These are phyloP conservation scores for Diplogelasinospora grovesii DNA, from an alignment of 495 filamentous ascomycete species.

Conservation along the genomic window DNA sequence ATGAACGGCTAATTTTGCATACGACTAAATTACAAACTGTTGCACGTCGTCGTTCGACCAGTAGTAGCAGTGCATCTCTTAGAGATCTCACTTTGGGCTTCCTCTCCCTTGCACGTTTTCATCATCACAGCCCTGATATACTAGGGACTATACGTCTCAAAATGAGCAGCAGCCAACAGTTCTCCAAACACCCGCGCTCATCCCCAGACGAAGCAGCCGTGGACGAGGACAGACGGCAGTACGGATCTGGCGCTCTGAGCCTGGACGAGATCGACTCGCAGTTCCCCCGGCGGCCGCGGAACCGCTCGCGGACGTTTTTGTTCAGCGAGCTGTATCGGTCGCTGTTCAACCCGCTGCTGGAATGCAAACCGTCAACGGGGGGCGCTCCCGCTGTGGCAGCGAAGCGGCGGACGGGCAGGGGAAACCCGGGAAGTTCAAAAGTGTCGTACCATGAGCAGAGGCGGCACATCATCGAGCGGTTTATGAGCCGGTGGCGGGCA, in stretches of 20 bases:
- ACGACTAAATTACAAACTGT: too few species aligned
- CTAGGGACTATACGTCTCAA: too few species aligned
- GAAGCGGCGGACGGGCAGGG: conserved; percentile 24
- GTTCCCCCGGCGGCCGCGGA: conserved; percentile 79
- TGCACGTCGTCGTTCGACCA: too few species aligned
- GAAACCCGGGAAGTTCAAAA: conserved; percentile 50
- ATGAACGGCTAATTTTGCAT: too few species aligned
- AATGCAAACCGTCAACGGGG: conserved; percentile 70
- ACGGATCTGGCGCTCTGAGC: not conserved
- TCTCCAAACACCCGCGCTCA: too few species aligned
- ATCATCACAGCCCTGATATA: too few species aligned
- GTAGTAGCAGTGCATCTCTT: too few species aligned
- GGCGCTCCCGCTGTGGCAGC: conserved; percentile 33
- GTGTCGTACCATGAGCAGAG: conserved; percentile 76
- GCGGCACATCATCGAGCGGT: conserved; percentile 79
- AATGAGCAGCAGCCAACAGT: too few species aligned
- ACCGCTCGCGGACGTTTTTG: conserved; percentile 68
- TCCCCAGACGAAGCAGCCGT: not conserved
- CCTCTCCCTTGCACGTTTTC: too few species aligned
- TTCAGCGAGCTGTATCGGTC: conserved; percentile 72
- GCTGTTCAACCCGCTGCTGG: conserved; percentile 82
- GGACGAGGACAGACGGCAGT: not conserved
- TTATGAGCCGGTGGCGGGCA: conserved; percentile 80
- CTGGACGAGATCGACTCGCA: not conserved
- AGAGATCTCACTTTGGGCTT: too few species aligned